A percentile compares a stretch with the other conserved stretches of the same genome.
phyloP scores from a whole-genome alignment of 116 monocot genomes.

The Trichopus zeylanicus region DNA sequence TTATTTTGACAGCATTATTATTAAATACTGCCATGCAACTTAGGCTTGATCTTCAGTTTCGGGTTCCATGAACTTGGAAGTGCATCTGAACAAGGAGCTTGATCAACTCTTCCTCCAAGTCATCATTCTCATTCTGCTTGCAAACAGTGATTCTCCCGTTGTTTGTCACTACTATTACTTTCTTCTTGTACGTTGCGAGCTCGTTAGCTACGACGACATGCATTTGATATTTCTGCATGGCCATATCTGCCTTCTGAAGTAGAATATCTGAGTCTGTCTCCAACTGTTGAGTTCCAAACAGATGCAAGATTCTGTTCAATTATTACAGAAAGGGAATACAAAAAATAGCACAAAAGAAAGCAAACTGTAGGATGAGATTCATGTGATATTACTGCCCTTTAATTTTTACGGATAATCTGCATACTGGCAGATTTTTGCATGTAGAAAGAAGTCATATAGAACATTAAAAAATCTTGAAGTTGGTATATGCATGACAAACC shows the following conservation, averaged over 20 bases:
- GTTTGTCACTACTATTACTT: slow-evolving; percentile 59
- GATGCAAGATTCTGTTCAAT: no score
- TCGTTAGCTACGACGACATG: slow-evolving; percentile 85
- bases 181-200: slow-evolving; percentile 73
- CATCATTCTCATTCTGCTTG: slow-evolving; percentile 23
- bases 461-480: background rate
- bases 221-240: slow-evolving; percentile 71
- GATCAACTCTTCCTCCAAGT: slow-evolving; percentile 62
- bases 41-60: no score
- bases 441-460: no score
- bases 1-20: no score
- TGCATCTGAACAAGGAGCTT: slow-evolving; percentile 54
- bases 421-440: no score
- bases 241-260: slow-evolving; percentile 66
- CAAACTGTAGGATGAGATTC: no score
- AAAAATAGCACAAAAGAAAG: no score
- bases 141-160: slow-evolving; percentile 28
- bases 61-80: slow-evolving; percentile 30
- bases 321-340: no score
- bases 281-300: slow-evolving; percentile 29
- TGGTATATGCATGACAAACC: slow-evolving; percentile 28
- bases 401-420: no score
- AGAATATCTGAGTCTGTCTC: slow-evolving; percentile 91
- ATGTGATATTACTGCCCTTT: no score
- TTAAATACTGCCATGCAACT: no score